A percentile compares a stretch with the other conserved stretches of the same genome.
Conservation (phyloP, 768 basidiomycete species). For the Tremella mesenterica region DNA sequence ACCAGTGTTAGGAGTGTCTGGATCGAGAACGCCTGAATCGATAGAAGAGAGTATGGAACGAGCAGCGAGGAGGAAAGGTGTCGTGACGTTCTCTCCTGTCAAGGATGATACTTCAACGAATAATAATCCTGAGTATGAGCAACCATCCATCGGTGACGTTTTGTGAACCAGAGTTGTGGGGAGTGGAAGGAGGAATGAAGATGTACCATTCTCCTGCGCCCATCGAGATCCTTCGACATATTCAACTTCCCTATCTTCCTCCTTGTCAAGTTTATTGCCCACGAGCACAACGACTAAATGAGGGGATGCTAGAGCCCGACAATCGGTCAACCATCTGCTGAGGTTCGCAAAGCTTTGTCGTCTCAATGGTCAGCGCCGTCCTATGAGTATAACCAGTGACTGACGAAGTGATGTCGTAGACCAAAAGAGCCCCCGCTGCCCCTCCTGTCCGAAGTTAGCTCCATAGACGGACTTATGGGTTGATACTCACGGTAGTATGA, state of each 20-base stretch:
- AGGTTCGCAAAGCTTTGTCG: constrained; percentile 79
- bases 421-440: constrained; percentile 50
- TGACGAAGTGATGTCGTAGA: constrained; percentile 47
- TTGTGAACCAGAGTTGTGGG: neutral
- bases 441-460: constrained; percentile 50
- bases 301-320: constrained; percentile 81
- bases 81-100: constrained; percentile 80
- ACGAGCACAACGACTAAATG: constrained; percentile 66
- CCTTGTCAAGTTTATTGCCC: constrained; percentile 89
- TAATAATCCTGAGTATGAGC: constrained; percentile 59
- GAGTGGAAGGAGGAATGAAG: neutral
- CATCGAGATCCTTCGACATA: constrained; percentile 90
- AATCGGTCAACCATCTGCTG: constrained; percentile 84
- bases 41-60: constrained; percentile 81
- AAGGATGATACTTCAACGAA: constrained; percentile 90
- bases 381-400: constrained; percentile 1
- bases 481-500: constrained; percentile 64
- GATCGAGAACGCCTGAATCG: constrained; percentile 81
- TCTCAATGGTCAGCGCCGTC: constrained; percentile 46
- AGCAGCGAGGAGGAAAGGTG: constrained; percentile 76
- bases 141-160: neutral
- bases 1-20: constrained; percentile 87
- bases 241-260: constrained; percentile 86
- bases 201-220: constrained; percentile 85
- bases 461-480: neutral